phyloP scores from a whole-genome alignment of 768 basidiomycete species.

The Favolaschia claudopus region DNA sequence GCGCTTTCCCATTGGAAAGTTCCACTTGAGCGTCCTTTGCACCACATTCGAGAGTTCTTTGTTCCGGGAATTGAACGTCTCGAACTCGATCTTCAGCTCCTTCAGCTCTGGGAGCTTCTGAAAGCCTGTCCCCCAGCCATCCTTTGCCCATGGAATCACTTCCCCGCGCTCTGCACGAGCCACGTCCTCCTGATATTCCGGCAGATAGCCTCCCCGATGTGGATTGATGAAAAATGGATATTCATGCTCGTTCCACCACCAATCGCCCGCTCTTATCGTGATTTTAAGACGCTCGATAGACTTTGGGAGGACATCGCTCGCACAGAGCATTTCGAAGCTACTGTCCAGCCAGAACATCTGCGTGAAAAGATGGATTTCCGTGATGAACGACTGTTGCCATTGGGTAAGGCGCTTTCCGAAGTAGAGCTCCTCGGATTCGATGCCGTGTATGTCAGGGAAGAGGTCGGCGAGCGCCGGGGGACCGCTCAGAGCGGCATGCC shows the following conservation, averaged over 20 bases:
- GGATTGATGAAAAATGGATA: slow-evolving; percentile 10
- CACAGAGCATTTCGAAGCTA: not conserved
- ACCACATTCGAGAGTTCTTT: slow-evolving; percentile 2
- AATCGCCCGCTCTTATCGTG: slow-evolving; percentile 2
- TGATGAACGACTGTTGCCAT: slow-evolving; percentile 1
- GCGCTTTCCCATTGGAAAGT: slow-evolving; percentile 12
- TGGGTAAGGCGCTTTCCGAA: not conserved
- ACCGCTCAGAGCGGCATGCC: not conserved
- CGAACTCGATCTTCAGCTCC: slow-evolving; percentile 15
- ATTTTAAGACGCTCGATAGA: slow-evolving; percentile 7
- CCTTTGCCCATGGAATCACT: not conserved
- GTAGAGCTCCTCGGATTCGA: not conserved
- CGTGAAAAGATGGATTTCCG: slow-evolving; percentile 2
- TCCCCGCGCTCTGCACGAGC: slow-evolving; percentile 8
- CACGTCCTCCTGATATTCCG: not conserved
- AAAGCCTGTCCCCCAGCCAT: slow-evolving; percentile 9
- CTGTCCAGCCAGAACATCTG: slow-evolving; percentile 17
- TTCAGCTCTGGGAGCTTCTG: not conserved
- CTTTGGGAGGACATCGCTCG: not conserved
- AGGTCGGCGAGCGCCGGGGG: not conserved
- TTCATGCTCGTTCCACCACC: slow-evolving; percentile 7
- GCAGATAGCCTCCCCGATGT: not conserved
- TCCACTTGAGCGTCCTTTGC: slow-evolving; percentile 8
- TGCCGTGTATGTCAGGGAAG: slow-evolving; percentile 7
- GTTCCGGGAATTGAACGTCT: not conserved